Evolutionary conservation across 176 grass and related monocot genomes (phyloP), one percentile per base, ranked within the genome.

Genomic region (Panicum miliaceum): DNA sequence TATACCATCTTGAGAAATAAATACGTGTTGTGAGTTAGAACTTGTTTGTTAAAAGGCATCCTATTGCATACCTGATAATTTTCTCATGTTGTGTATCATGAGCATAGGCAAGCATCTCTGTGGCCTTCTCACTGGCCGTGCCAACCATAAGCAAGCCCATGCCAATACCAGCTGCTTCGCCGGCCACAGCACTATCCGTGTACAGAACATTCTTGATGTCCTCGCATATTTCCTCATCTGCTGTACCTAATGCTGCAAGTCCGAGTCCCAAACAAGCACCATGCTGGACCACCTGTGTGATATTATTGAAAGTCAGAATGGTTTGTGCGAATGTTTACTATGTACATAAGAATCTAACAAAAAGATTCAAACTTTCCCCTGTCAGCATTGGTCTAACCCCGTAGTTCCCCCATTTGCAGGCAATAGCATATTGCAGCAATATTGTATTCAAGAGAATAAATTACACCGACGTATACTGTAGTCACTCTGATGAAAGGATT

Each of bases 11-110:
- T 15, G 1, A 38, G 25, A 42, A 68, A 35, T 14, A 57, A 29
- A 45, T 58, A 34, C 3, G 2, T 16, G 29, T 19, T 51, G 29
- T 7, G 4, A 35, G 42, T 75, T 51, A 74, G 14, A 65, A 82
- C 5, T 77, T 79, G 19, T 45, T 54, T 61, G 11, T n/a, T 51
- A 76, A 81, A 32, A 71, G 75, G 41, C 23, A 54, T 23, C 57
- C 1, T 36, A 74, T 7, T 54, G 29, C 22, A 45, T 78, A 93
- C 91, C 91, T 88, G 50, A 97, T 97, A 81, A 92, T 97, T 63
- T 97, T 97, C 52, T 97, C 94, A 66, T 97, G 94, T 64, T 94
- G 94, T 83, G 94, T 97, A 46, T 97, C 94, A 88, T 97, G 94
- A 64, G 91, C 87, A 75, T 92, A 97, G 47, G 91, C 84, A 83